These are phyloP conservation scores for Auriscalpium microsporum DNA, from an alignment of 768 basidiomycete genomes.

Conservation along the genomic window DNA sequence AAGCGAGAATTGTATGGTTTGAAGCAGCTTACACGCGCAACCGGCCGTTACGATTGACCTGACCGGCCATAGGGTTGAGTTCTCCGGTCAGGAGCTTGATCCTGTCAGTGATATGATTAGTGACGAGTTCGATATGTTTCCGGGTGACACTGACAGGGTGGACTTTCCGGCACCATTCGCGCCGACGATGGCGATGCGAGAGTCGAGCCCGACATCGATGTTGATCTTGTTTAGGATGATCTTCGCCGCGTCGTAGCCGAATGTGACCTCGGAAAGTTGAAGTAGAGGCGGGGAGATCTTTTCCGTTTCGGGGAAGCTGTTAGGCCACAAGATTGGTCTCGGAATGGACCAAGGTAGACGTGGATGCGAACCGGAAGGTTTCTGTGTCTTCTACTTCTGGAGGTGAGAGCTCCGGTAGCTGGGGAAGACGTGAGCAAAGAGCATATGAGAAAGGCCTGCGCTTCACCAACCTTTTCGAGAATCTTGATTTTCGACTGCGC, in stretches of 20 bases:
- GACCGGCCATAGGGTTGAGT: constrained; percentile 62
- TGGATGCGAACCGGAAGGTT: constrained; percentile 62
- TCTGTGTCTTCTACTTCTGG: constrained; percentile 91
- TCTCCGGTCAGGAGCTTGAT: constrained; percentile 91
- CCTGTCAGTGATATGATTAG: constrained; percentile 30
- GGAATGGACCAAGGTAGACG: background rate
- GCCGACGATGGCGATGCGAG: constrained; percentile 90
- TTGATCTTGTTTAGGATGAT: constrained; percentile 71
- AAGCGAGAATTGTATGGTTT: background rate
- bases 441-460: too few relatives aligned
- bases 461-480: constrained; percentile 51
- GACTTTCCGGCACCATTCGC: constrained; percentile 97
- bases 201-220: constrained; percentile 91
- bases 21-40: constrained; percentile 61
- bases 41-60: constrained; percentile 86
- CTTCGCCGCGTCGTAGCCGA: constrained; percentile 78
- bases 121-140: background rate
- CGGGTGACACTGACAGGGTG: constrained; percentile 52
- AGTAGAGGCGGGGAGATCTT: constrained; percentile 95
- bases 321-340: background rate
- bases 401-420: constrained; percentile 89
- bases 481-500: constrained; percentile 71
- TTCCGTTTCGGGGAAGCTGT: constrained; percentile 88
- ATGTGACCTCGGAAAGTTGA: constrained; percentile 84
- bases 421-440: background rate